Conservation (phyloP, 495 filamentous ascomycete genomes). For the Penicillium cosmopolitanum region DNA sequence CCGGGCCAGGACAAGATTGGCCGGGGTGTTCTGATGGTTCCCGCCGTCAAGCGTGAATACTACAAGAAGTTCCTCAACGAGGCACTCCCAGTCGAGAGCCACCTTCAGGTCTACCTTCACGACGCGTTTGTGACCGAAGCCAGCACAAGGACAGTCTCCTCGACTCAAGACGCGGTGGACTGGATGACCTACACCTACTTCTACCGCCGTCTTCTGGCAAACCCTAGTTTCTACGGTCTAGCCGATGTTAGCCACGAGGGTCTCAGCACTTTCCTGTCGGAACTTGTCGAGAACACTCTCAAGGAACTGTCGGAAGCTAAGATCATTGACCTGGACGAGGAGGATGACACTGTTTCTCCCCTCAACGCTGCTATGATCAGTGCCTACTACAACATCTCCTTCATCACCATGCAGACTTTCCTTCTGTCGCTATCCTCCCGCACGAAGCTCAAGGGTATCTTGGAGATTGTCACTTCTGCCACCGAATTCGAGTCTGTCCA, state of each 20-base stretch:
- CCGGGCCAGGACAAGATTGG: slow-evolving; percentile 77
- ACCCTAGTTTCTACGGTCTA: slow-evolving; percentile 95
- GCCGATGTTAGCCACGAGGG: slow-evolving; percentile 90
- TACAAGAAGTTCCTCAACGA: slow-evolving; percentile 99
- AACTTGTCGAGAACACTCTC: slow-evolving; percentile 90
- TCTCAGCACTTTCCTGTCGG: slow-evolving; percentile 90
- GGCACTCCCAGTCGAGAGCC: slow-evolving; percentile 92
- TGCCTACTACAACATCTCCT: slow-evolving; percentile 98
- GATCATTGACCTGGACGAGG: slow-evolving; percentile 96
- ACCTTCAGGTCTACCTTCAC: slow-evolving; percentile 86
- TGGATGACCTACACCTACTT: slow-evolving; percentile 99
- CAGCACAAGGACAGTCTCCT: slow-evolving; percentile 89
- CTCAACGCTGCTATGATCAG: slow-evolving; percentile 97
- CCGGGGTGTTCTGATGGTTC: slow-evolving; percentile 92
- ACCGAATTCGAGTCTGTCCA: slow-evolving; percentile 96
- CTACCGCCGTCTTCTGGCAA: slow-evolving; percentile 94
- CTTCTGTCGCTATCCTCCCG: slow-evolving; percentile 87
- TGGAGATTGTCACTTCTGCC: slow-evolving; percentile 96
- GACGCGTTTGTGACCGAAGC: slow-evolving; percentile 98
- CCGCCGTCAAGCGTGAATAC: slow-evolving; percentile 91
- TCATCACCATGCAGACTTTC: slow-evolving; percentile 99
- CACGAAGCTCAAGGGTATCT: slow-evolving; percentile 92
- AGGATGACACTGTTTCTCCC: slow-evolving; percentile 87
- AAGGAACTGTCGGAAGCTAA: slow-evolving; percentile 91
- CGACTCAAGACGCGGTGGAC: slow-evolving; percentile 96